phyloP scores from a whole-genome alignment of 768 basidiomycete species.

The Dioszegia aurantiaca region DNA sequence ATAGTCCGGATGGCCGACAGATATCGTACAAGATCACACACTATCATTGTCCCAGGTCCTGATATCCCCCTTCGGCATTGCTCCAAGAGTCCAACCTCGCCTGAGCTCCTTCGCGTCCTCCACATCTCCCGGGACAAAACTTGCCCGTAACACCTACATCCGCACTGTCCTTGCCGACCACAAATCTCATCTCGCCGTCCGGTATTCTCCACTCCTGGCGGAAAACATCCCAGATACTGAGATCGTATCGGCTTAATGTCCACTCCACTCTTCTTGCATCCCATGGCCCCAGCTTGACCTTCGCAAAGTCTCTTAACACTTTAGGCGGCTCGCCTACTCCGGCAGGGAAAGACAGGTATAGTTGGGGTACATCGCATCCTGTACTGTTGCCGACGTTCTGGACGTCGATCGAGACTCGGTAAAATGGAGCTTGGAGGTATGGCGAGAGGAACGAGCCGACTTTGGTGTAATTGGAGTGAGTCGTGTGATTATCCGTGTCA shows the following conservation, averaged over 20 bases:
- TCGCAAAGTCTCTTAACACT: constrained; percentile 42
- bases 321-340: constrained; percentile 42
- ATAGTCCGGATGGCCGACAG: too few species aligned
- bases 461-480: not conserved
- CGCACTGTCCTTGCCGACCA: constrained; percentile 38
- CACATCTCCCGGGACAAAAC: constrained; percentile 19
- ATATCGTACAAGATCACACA: too few species aligned
- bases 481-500: too few species aligned
- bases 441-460: constrained; percentile 7
- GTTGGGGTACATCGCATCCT: constrained; percentile 50
- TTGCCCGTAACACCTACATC: constrained; percentile 21
- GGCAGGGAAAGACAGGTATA: constrained; percentile 45
- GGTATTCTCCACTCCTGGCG: constrained; percentile 45
- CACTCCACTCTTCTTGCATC: constrained; percentile 36
- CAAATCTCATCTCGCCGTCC: constrained; percentile 37
- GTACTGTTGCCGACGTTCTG: constrained; percentile 44
- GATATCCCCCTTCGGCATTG: too few species aligned
- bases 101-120: not conserved
- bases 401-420: constrained; percentile 40
- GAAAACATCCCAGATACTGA: constrained; percentile 49
- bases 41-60: too few species aligned
- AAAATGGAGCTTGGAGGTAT: constrained; percentile 40
- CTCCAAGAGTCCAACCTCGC: not conserved
- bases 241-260: constrained; percentile 45
- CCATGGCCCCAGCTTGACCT: constrained; percentile 44